Conservation (phyloP, 805 yeast species). For the Jamesozyma spencerorum region DNA sequence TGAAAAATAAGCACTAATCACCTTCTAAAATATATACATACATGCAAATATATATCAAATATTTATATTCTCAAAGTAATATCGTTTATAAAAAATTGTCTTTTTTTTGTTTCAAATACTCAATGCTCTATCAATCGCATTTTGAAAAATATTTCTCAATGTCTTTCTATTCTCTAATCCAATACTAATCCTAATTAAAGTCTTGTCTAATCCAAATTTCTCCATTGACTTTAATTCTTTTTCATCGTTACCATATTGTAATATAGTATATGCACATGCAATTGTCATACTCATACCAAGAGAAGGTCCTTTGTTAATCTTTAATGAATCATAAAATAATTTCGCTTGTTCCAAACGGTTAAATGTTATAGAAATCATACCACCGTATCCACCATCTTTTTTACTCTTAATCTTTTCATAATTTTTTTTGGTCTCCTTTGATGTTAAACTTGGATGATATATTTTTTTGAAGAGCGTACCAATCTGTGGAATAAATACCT, state of each 20-base stretch:
- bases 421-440: constrained; percentile 42
- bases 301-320: constrained; percentile 66
- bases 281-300: constrained; percentile 76
- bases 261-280: constrained; percentile 81
- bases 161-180: constrained; percentile 71
- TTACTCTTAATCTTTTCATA: constrained; percentile 61
- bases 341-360: constrained; percentile 53
- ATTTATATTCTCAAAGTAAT: no score
- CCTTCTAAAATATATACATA: no score
- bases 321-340: constrained; percentile 55
- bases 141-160: constrained; percentile 40
- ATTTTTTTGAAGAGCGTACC: constrained; percentile 47
- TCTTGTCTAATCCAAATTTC: constrained; percentile 73
- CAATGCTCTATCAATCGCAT: constrained; percentile 38
- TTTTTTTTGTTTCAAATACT: neutral
- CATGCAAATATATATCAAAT: no score
- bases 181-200: constrained; percentile 70
- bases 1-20: constrained; percentile 12
- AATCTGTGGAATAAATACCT: constrained; percentile 36
- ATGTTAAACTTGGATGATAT: constrained; percentile 56
- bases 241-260: constrained; percentile 44
- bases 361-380: constrained; percentile 68
- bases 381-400: constrained; percentile 80
- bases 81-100: no score
- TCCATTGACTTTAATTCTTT: constrained; percentile 71